These are phyloP conservation scores for Clarireedia sp. DNA, from an alignment of 2,329 filamentous ascomycete genomes.

Conservation along the genomic window DNA sequence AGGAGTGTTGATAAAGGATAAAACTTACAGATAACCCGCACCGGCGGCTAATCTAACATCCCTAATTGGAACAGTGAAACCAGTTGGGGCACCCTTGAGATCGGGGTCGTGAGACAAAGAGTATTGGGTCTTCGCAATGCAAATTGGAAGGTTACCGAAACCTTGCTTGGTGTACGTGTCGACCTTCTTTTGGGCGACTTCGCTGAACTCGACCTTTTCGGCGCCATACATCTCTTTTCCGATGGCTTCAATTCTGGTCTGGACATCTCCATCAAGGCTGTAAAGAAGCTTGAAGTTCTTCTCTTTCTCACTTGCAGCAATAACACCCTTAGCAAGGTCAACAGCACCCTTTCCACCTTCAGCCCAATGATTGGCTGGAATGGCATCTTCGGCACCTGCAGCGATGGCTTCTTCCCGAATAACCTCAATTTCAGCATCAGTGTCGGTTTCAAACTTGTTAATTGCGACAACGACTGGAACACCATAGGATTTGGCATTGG, in stretches of 20 bases:
- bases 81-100: slow-evolving; percentile 88
- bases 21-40: slow-evolving; percentile 75
- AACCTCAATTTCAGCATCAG: slow-evolving; percentile 80
- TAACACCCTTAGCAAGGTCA: slow-evolving; percentile 79
- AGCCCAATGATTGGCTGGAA: slow-evolving; percentile 93
- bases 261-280: slow-evolving; percentile 66
- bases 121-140: slow-evolving; percentile 97
- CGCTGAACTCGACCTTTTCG: slow-evolving; percentile 80
- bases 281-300: slow-evolving; percentile 89
- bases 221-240: slow-evolving; percentile 94
- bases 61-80: slow-evolving; percentile 89
- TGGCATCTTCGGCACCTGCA: slow-evolving; percentile 88
- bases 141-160: slow-evolving; percentile 88
- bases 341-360: slow-evolving; percentile 87
- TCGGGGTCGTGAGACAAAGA: slow-evolving; percentile 87
- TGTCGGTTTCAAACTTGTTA: slow-evolving; percentile 94
- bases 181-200: slow-evolving; percentile 91
- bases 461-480: slow-evolving; percentile 94
- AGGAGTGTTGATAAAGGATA: background rate
- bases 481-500: slow-evolving; percentile 81
- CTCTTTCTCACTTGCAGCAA: slow-evolving; percentile 72
- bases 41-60: slow-evolving; percentile 92
- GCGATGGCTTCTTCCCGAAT: slow-evolving; percentile 85
- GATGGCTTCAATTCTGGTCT: slow-evolving; percentile 86
- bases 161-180: slow-evolving; percentile 91